Conservation (phyloP, 495 filamentous ascomycete genomes). For the Articulospora tetracladia region DNA sequence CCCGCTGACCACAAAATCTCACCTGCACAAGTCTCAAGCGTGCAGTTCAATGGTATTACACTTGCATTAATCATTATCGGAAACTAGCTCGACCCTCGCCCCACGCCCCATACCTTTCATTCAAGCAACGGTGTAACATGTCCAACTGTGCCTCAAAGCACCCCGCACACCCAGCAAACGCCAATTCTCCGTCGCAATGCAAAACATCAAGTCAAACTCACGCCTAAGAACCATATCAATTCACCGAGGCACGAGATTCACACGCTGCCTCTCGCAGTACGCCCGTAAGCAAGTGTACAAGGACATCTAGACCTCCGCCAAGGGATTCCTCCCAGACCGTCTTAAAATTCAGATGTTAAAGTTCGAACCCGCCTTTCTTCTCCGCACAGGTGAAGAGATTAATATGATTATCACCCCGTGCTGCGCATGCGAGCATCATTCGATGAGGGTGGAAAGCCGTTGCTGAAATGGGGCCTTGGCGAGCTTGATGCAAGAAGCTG, state of each 20-base stretch:
- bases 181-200: background rate
- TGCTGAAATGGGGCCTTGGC: conserved; percentile 73
- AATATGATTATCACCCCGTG: conserved; percentile 65
- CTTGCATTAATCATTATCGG: conserved; percentile 5
- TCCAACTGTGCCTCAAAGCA: background rate
- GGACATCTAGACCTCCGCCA: background rate
- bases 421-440: conserved; percentile 84
- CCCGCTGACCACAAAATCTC: background rate
- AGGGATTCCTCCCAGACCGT: no score
- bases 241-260: background rate
- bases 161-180: background rate
- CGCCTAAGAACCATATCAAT: background rate
- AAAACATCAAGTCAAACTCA: background rate
- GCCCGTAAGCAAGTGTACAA: background rate
- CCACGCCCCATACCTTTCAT: background rate
- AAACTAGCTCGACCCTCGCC: background rate
- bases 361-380: conserved; percentile 13
- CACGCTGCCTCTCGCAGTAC: background rate
- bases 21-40: no score
- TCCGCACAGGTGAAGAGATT: conserved; percentile 65
- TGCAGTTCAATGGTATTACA: background rate
- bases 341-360: background rate
- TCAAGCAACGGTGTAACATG: background rate
- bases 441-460: conserved; percentile 96
- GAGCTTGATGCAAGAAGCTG: conserved; percentile 76